Base-by-base conservation (phyloP, 2,329 filamentous ascomycete species). In the Neonectria sp. region DNA sequence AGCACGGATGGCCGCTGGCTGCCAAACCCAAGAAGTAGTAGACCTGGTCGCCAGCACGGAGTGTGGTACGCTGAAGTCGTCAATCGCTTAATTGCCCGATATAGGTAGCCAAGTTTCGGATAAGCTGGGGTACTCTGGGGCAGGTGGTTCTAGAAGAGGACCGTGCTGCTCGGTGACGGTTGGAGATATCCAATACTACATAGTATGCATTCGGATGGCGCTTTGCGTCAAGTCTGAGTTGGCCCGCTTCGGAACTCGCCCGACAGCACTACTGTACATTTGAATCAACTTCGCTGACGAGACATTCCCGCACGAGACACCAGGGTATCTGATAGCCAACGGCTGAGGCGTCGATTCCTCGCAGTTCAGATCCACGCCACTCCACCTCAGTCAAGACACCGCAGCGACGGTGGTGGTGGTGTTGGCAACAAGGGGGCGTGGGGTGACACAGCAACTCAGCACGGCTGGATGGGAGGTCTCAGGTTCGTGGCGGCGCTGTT, bases 401-500 rank as follows among this genome's bases (percentile, higher is more conserved):
- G 24, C 21, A 24, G 53, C 17, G 45, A 48, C 53, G 46, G 33
- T 55, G 58, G 48, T 61, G 63, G 63, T 40, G 37, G 37, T 40
- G 37, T 17, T n/a, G 37, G 37, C 8, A 35, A 35, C 58, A 52
- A 62, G 49, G 64, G 64, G 33, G 57, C 60, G 62, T 67, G 64
- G 64, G 64, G 59, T 67, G 55, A 55, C 57, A 29, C 21, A 56
- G 53, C 31, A 29, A 51, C 52, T 24, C 52, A 37, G 48, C 21
- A 12, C 45, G 33, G 55, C 57, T 29, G 29, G 17, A 58, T 40
- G 25, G 46, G 35, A 46, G 25, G 52, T 21, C 48, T 53, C 51
- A 48, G 46, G 31, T 62, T 13, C 15, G 53, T 65, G 57, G 62
- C 62, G 66, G 66, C 21, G 60, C 24, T 21, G 51, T 68, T 68